Evolutionary conservation across 768 basidiomycete species (phyloP).

Genomic region (Coprinopsis strossmayeri): DNA sequence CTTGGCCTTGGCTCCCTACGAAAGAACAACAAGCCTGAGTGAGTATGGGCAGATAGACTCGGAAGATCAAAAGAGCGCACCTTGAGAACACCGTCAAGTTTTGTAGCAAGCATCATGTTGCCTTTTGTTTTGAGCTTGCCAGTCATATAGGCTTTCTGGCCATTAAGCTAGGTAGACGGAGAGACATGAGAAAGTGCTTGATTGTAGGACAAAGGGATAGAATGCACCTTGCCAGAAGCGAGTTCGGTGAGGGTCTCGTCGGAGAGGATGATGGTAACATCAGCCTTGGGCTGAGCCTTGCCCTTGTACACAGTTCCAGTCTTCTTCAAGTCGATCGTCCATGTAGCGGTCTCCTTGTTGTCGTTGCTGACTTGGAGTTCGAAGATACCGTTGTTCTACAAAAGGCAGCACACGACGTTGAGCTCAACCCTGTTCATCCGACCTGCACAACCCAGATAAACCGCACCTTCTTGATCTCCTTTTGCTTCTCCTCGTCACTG

Average conservation of each 20-base stretch:
- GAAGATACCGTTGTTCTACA: conserved; percentile 82
- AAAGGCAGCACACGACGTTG: conserved; percentile 1
- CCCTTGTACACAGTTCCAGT: conserved; percentile 74
- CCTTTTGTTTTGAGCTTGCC: conserved; percentile 90
- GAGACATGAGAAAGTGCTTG: neutral
- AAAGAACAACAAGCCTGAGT: neutral
- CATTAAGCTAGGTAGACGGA: conserved; percentile 55
- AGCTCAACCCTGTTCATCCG: too few species aligned
- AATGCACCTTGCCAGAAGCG: conserved; percentile 61
- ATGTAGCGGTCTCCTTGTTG: conserved; percentile 62
- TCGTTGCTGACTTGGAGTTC: conserved; percentile 75
- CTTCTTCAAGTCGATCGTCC: conserved; percentile 95
- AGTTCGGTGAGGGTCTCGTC: conserved; percentile 73
- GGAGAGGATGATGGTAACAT: conserved; percentile 74
- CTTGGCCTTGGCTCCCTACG: conserved; percentile 7
- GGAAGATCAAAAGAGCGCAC: conserved; percentile 29
- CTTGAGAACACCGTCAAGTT: conserved; percentile 80
- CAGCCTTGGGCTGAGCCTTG: conserved; percentile 62
- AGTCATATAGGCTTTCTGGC: conserved; percentile 95
- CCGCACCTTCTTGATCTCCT: conserved; percentile 77
- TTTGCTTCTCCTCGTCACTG: conserved; percentile 56
- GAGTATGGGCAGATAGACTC: neutral
- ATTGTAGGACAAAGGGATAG: neutral
- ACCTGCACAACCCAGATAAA: too few species aligned
- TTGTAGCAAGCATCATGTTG: conserved; percentile 92